These are phyloP conservation scores for Filobasidium wieringae DNA, from an alignment of 768 basidiomycete genomes.

Conservation along the genomic window DNA sequence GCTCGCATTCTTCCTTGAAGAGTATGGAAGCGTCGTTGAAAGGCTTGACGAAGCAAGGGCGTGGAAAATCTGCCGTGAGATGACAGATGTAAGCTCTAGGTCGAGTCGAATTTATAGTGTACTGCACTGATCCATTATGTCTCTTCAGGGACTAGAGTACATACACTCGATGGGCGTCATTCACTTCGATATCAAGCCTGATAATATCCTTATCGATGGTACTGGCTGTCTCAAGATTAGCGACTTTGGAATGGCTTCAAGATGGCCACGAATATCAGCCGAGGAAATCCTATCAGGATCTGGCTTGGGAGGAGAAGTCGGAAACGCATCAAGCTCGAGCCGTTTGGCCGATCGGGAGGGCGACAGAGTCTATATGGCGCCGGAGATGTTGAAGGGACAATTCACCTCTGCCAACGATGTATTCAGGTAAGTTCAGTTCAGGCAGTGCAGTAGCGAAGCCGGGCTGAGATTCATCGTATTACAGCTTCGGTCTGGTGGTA, in stretches of 20 bases:
- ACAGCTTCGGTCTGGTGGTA: conserved; percentile 86
- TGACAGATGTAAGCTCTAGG: conserved; percentile 58
- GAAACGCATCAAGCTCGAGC: conserved; percentile 2
- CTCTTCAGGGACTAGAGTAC: conserved; percentile 62
- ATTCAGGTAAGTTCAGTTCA: conserved; percentile 65
- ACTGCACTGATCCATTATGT: not conserved
- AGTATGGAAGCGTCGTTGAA: conserved; percentile 65
- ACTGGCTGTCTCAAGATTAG: conserved; percentile 89
- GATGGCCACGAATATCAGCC: conserved; percentile 59
- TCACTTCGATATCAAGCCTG: conserved; percentile 94
- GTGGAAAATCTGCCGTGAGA: conserved; percentile 89
- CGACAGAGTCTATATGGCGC: conserved; percentile 92
- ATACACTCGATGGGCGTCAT: conserved; percentile 80
- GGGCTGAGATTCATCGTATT: conserved; percentile 19
- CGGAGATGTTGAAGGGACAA: conserved; percentile 80
- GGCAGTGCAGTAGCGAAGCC: conserved; percentile 5
- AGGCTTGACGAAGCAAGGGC: conserved; percentile 84
- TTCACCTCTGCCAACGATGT: conserved; percentile 93
- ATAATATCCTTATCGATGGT: conserved; percentile 82
- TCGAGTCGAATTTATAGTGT: not conserved
- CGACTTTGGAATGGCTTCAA: conserved; percentile 96
- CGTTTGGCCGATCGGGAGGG: conserved; percentile 55
- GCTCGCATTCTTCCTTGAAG: conserved; percentile 77
- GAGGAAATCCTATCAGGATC: conserved; percentile 34
- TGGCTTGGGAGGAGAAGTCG: conserved; percentile 26